These are phyloP conservation scores for Eucalyptus fibrosa DNA, from an alignment of 345 rosid genomes.

Conservation along the genomic window DNA sequence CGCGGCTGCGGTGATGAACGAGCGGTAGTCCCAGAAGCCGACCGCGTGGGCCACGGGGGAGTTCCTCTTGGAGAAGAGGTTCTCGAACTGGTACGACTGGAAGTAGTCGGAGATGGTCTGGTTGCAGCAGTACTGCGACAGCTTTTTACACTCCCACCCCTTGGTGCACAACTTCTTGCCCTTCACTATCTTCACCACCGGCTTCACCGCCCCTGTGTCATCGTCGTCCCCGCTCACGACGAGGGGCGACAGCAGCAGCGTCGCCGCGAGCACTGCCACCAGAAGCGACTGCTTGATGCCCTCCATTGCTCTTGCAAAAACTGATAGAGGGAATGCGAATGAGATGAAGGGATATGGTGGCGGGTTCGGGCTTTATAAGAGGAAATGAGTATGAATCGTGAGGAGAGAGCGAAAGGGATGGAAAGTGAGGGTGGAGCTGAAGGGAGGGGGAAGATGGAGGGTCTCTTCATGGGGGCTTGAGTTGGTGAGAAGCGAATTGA, in stretches of 20 bases:
- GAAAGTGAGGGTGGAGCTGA: conserved; percentile 24
- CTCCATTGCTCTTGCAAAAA: conserved; percentile 9
- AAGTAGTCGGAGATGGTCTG: conserved; percentile 55
- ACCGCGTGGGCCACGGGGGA: conserved; percentile 67
- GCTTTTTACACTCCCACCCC: conserved; percentile 77
- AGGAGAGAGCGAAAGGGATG: conserved; percentile 9
- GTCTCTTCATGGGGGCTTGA: conserved; percentile 5
- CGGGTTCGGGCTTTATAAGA: neutral
- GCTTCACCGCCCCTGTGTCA: conserved; percentile 7
- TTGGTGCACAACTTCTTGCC: conserved; percentile 56
- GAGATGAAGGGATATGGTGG: neutral
- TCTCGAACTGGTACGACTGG: conserved; percentile 69
- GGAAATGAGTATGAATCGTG: neutral
- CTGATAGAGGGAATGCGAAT: neutral
- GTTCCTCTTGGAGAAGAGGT: conserved; percentile 54
- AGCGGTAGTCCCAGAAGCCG: conserved; percentile 71
- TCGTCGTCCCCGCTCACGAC: neutral
- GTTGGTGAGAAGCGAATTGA: conserved; percentile 15
- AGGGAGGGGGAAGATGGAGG: conserved; percentile 35
- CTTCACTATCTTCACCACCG: conserved; percentile 46
- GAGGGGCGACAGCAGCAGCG: neutral
- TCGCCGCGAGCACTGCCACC: neutral
- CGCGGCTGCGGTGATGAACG: conserved; percentile 61
- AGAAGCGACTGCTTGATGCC: conserved; percentile 6
- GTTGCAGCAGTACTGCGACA: conserved; percentile 57